Conservation (phyloP, 352 stramenopile genomes). For the Phytophthora tentaculata region DNA sequence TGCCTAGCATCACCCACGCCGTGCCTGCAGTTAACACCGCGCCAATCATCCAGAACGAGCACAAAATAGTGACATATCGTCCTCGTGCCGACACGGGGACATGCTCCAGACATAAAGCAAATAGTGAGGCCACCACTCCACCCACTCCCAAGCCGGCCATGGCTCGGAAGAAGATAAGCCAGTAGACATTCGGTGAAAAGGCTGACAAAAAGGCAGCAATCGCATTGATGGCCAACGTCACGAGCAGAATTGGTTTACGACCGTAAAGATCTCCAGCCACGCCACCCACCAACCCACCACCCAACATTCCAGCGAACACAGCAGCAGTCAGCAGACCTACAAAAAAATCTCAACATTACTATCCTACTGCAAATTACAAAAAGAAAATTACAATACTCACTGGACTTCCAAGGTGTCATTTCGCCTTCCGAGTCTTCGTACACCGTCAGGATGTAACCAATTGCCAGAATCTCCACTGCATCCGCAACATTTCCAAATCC, state of each 20-base stretch:
- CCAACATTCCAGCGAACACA: slow-evolving; percentile 91
- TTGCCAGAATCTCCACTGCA: slow-evolving; percentile 90
- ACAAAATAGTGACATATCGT: slow-evolving; percentile 87
- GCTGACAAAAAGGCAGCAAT: slow-evolving; percentile 78
- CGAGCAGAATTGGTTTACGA: slow-evolving; percentile 76
- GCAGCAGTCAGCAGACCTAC: slow-evolving; percentile 85
- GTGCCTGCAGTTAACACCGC: slow-evolving; percentile 79
- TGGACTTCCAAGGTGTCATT: slow-evolving; percentile 79
- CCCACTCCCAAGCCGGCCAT: slow-evolving; percentile 79
- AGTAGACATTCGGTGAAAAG: slow-evolving; percentile 68
- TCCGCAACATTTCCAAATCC: slow-evolving; percentile 89
- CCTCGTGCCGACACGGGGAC: slow-evolving; percentile 72
- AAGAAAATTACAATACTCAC: too few relatives aligned
- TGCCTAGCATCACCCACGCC: slow-evolving; percentile 88
- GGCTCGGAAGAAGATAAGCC: slow-evolving; percentile 80
- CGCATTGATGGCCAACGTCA: slow-evolving; percentile 84
- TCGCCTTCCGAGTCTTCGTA: slow-evolving; percentile 70
- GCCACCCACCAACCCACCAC: slow-evolving; percentile 77
- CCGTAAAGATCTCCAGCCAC: slow-evolving; percentile 83
- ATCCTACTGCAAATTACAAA: too few relatives aligned
- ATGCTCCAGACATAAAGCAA: slow-evolving; percentile 88
- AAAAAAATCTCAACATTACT: slow-evolving; percentile 14
- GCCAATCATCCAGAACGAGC: slow-evolving; percentile 93
- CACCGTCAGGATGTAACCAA: slow-evolving; percentile 89
- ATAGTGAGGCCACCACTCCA: slow-evolving; percentile 86